Conservation (phyloP, 331 rosid genomes). For the Rosa hybrid region DNA sequence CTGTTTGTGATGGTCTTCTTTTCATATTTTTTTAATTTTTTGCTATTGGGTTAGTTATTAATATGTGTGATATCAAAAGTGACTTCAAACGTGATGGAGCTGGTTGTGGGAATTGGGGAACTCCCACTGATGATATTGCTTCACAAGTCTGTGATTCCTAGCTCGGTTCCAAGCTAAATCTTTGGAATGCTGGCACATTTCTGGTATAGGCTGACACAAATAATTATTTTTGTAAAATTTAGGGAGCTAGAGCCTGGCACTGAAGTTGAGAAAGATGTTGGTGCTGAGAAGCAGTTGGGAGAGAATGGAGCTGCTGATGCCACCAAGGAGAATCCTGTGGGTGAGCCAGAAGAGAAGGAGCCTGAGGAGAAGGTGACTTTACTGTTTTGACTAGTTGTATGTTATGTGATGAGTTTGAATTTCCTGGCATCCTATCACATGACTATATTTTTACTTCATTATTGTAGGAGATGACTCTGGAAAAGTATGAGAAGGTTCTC, state of each 20-base stretch:
- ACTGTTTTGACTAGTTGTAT: not conserved
- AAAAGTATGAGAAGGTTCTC: conserved; percentile 73
- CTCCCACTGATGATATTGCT: conserved; percentile 60
- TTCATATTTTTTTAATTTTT: not conserved
- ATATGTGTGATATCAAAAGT: conserved; percentile 36
- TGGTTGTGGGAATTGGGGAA: conserved; percentile 96
- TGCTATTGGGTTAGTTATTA: not conserved
- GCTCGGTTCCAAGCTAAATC: not conserved
- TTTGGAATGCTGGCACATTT: too few species aligned
- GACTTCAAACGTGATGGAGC: conserved; percentile 82
- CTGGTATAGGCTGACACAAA: not conserved
- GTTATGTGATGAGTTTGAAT: not conserved
- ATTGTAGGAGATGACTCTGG: conserved; percentile 82
- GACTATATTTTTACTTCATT: not conserved
- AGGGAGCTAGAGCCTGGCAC: conserved; percentile 62
- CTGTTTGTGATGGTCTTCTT: not conserved
- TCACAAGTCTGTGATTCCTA: conserved; percentile 42
- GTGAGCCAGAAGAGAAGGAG: conserved; percentile 72
- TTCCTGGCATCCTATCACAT: not conserved
- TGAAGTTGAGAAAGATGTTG: conserved; percentile 65
- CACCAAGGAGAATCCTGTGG: conserved; percentile 64
- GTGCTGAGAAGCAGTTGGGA: conserved; percentile 56
- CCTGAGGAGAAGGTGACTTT: conserved; percentile 81
- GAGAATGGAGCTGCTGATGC: conserved; percentile 52
- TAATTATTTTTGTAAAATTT: not conserved